phyloP scores from a whole-genome alignment of 768 basidiomycete species.

The Boletus rubropictus region DNA sequence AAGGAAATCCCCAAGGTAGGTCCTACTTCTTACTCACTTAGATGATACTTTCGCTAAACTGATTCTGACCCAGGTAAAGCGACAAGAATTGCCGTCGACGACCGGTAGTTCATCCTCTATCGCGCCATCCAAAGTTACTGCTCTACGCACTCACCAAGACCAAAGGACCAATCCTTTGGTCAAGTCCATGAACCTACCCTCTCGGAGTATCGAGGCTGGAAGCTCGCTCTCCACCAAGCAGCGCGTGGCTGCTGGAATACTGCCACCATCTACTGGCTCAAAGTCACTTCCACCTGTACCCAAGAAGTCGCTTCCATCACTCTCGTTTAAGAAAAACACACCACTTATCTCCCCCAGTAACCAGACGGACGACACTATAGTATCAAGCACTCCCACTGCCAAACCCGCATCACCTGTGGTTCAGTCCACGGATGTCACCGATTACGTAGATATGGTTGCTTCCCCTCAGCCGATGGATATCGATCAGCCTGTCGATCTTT shows the following conservation, averaged over 20 bases:
- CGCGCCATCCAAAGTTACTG: conserved; percentile 13
- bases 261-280: conserved; percentile 30
- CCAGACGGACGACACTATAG: conserved; percentile 13
- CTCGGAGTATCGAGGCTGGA: conserved; percentile 22
- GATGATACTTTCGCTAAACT: conserved; percentile 3
- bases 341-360: conserved; percentile 4
- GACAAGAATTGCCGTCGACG: conserved; percentile 2
- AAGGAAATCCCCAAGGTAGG: conserved; percentile 13
- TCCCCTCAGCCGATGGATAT: conserved; percentile 23
- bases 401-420: conserved; percentile 12
- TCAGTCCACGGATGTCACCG: neutral
- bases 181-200: conserved; percentile 24
- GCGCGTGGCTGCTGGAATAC: conserved; percentile 39
- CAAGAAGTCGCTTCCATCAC: conserved; percentile 25
- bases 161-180: conserved; percentile 29
- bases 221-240: conserved; percentile 48
- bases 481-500: conserved; percentile 13
- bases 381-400: neutral
- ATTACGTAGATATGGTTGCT: neutral
- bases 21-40: neutral
- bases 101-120: conserved; percentile 1
- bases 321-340: conserved; percentile 43
- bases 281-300: conserved; percentile 27
- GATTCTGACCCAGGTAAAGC: conserved; percentile 2
- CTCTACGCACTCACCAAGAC: conserved; percentile 28